Percentiles rank a stretch among this genome's conserved stretches.
These are phyloP conservation scores for Acanthamoeba healyi DNA, from an alignment of 208 protist species.

Conservation along the genomic window DNA sequence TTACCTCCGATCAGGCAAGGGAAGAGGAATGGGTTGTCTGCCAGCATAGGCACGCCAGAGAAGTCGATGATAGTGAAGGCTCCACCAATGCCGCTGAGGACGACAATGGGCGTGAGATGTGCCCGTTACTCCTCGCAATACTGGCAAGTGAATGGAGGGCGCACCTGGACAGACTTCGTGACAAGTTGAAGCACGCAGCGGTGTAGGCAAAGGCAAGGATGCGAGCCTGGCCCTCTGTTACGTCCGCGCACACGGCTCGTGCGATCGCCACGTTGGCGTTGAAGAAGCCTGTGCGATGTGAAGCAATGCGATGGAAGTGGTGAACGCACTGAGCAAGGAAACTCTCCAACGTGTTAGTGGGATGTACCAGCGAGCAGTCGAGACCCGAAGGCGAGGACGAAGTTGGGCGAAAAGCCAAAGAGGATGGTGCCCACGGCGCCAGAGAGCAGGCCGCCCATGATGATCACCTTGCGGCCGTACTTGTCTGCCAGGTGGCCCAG, in stretches of 20 bases:
- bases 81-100: not conserved
- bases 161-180: not conserved
- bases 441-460: not conserved
- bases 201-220: slow-evolving; percentile 8
- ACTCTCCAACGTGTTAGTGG: no score
- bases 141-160: not conserved
- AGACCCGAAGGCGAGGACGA: not conserved
- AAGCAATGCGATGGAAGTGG: not conserved
- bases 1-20: not conserved
- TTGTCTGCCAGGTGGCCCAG: slow-evolving; percentile 16
- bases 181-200: not conserved
- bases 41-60: not conserved
- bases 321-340: not conserved
- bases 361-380: not conserved
- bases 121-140: no score
- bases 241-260: not conserved
- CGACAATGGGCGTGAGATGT: not conserved
- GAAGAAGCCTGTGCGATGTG: not conserved
- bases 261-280: not conserved
- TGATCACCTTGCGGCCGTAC: slow-evolving; percentile 17
- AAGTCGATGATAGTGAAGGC: not conserved
- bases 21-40: not conserved
- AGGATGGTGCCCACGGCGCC: not conserved
- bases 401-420: not conserved
- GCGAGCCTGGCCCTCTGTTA: not conserved